phyloP scores from a whole-genome alignment of 164 flowering plant genomes.

The Paratinospora sagittata region DNA sequence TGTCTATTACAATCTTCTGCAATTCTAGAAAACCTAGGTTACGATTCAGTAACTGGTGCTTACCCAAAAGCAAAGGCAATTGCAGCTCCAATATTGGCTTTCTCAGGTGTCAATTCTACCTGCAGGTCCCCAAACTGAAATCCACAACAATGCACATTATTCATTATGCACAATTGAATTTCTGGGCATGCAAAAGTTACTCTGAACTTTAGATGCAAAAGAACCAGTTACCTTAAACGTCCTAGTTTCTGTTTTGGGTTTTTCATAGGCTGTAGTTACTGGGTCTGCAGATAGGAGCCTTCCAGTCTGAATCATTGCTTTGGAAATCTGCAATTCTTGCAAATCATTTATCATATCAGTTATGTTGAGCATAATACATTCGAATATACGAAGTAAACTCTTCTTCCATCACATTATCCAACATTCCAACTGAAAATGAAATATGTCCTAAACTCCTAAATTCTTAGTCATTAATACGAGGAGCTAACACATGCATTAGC shows the following conservation, averaged over 20 bases:
- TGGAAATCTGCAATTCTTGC: slow-evolving; percentile 56
- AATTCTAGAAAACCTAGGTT: not conserved
- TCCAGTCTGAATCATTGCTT: slow-evolving; percentile 64
- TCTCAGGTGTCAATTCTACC: slow-evolving; percentile 64
- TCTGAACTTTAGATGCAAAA: not conserved
- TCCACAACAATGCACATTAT: slow-evolving; percentile 8
- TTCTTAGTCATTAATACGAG: too few relatives aligned
- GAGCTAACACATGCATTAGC: not conserved
- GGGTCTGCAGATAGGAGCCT: slow-evolving; percentile 47
- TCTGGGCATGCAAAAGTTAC: not conserved
- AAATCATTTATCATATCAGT: slow-evolving; percentile 12
- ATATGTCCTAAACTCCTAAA: too few relatives aligned
- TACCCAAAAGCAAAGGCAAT: slow-evolving; percentile 78
- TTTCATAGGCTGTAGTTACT: slow-evolving; percentile 30
- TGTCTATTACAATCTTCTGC: not conserved
- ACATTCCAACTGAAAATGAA: not conserved
- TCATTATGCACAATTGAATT: not conserved
- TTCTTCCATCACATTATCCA: not conserved
- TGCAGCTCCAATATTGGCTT: slow-evolving; percentile 73
- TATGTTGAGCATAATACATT: not conserved
- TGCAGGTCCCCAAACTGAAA: slow-evolving; percentile 93
- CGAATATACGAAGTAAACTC: not conserved
- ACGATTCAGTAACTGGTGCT: not conserved
- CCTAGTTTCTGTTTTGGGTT: slow-evolving; percentile 47
- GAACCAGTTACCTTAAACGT: slow-evolving; percentile 52